Base-by-base conservation (phyloP, 371 early-diverging fungal genomes). In the Mucor racemosus region DNA sequence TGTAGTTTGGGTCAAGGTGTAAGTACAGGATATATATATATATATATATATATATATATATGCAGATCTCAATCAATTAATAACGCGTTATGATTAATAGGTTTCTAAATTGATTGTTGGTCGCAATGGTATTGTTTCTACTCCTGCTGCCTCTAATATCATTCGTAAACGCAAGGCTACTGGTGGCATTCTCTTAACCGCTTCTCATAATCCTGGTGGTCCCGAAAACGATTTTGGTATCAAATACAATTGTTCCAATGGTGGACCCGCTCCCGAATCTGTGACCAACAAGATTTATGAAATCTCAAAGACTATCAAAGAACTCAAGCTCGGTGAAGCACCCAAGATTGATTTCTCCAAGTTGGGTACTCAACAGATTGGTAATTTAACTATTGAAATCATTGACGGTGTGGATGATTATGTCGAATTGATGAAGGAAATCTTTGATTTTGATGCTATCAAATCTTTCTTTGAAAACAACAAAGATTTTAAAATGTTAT, bases 141-240 rank as follows among this genome's bases (percentile, higher is more conserved):
- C 99, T 7, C 67, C 97, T n/a, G 98, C 98, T 41, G 97, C 91
- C 6, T 97, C 97, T 19, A 91, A 97, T 72, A 78, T 97, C 38
- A 98, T 99, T 72, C 90, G 97, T 65, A 91, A 92, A 71, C 85
- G 82, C 74, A 84, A 92, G 68, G 95, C 97, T 36, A 92, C 94
- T 11, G 91, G 96, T 68, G 97, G 97, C 66, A 97, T 98, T 62
- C 87, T 98, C 57, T 80, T 98, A 70, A 97, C 97, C 34, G 99
- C 99, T 10, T 95, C 95, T 41, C 99, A 99, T 84, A 99, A 99
- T 84, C 98, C 99, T 36, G 99, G 99, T 66, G 99, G 99, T 60
- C 97, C 97, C 44, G 90, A 95, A 9, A 92, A 94, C 72, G 99
- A 99, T 78, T 99, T 99, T 84, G 99, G 99, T 66, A 96, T 99